Evolutionary conservation across 2,329 filamentous ascomycete genomes (phyloP).

Genomic region (Fusarium agapanthi): DNA sequence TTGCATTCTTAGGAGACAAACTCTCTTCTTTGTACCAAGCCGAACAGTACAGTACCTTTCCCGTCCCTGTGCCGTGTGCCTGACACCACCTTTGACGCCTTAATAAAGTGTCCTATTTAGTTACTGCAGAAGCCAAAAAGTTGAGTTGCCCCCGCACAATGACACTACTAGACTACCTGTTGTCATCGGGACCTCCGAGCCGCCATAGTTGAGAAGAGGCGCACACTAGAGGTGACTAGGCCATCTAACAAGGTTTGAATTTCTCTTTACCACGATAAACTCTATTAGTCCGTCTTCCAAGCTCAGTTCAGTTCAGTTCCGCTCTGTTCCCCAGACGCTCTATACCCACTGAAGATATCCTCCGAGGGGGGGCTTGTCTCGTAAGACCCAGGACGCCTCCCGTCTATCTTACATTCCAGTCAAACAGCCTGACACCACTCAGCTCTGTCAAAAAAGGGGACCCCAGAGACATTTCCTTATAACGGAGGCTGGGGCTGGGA

Average conservation of each 20-base stretch:
- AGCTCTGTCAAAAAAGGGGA: constrained; percentile 1
- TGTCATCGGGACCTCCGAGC: constrained; percentile 23
- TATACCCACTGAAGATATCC: constrained; percentile 4
- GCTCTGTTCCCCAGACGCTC: background rate
- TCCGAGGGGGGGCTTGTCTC: background rate
- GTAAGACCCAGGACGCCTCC: constrained; percentile 10
- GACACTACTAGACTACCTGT: constrained; percentile 13
- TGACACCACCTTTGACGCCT: constrained; percentile 20
- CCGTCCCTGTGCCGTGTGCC: constrained; percentile 1
- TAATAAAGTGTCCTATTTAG: background rate
- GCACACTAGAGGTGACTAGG: constrained; percentile 3
- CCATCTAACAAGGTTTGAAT: constrained; percentile 22
- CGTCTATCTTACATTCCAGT: constrained; percentile 35
- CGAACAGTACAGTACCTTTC: too few species aligned
- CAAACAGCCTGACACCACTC: constrained; percentile 14
- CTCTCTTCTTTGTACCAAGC: constrained; percentile 23
- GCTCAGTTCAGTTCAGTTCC: background rate
- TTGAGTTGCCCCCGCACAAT: constrained; percentile 19
- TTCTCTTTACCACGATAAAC: constrained; percentile 21
- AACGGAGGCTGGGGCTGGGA: constrained; percentile 6
- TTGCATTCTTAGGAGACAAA: constrained; percentile 27
- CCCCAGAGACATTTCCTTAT: constrained; percentile 12
- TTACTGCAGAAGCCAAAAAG: constrained; percentile 14
- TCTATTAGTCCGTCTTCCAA: constrained; percentile 8
- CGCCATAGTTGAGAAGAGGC: constrained; percentile 20